Evolutionary conservation across 495 filamentous ascomycete species (phyloP).

Genomic region (Hapsidospora chrysogenum): DNA sequence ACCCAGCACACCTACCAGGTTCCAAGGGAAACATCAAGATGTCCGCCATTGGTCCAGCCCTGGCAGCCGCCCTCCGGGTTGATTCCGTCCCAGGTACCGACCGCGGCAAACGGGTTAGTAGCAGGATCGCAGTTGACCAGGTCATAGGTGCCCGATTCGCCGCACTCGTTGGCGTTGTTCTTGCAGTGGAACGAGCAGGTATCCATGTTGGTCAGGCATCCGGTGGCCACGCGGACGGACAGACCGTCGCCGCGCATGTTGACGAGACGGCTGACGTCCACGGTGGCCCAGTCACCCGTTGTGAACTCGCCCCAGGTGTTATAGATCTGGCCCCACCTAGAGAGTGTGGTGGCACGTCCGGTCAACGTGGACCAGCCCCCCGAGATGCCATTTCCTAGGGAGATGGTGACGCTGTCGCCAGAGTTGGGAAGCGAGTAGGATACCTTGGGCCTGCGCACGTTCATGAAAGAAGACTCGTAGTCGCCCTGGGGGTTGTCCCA

Average conservation of each 20-base stretch:
- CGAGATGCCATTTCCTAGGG: slow-evolving; percentile 5
- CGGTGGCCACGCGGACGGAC: slow-evolving; percentile 4
- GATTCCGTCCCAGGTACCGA: too few species aligned
- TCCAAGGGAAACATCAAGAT: too few species aligned
- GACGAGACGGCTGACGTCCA: slow-evolving; percentile 13
- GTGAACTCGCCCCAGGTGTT: slow-evolving; percentile 19
- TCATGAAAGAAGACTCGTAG: too few species aligned
- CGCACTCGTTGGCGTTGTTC: slow-evolving; percentile 5
- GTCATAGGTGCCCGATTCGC: slow-evolving; percentile 5
- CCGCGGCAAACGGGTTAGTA: too few species aligned
- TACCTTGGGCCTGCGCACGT: too few species aligned
- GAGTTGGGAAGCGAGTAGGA: too few species aligned
- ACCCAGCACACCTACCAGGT: too few species aligned
- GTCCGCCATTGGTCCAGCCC: too few species aligned
- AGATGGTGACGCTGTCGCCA: slow-evolving; percentile 2
- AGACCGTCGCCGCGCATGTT: slow-evolving; percentile 16
- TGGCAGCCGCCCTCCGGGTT: too few species aligned
- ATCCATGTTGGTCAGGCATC: slow-evolving; percentile 5
- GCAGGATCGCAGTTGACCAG: slow-evolving; percentile 9
- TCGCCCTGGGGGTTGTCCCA: slow-evolving; percentile 5
- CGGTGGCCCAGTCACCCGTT: slow-evolving; percentile 6
- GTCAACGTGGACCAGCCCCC: slow-evolving; percentile 4
- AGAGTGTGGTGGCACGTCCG: slow-evolving; percentile 1
- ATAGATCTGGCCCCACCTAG: slow-evolving; percentile 8
- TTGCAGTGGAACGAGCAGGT: slow-evolving; percentile 8